Evolutionary conservation across 345 rosid species (phyloP).

Genomic region (Camelina hispida): DNA sequence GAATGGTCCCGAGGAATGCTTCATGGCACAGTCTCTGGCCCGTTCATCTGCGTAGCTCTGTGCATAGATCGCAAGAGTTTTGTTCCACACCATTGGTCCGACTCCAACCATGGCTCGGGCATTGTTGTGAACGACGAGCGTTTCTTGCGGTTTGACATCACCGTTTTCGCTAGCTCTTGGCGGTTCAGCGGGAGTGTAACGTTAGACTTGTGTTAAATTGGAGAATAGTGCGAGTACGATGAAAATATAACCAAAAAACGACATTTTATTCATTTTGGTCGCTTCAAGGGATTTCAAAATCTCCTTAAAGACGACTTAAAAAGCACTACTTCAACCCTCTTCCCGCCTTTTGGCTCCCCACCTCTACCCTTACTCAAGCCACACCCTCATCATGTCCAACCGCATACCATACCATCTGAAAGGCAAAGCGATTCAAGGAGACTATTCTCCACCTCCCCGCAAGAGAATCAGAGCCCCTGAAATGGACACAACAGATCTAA

Average conservation of each 20-base stretch:
- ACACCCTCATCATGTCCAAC: too few relatives aligned
- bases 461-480: too few relatives aligned
- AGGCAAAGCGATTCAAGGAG: too few relatives aligned
- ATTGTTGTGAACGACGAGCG: slow-evolving; percentile 50
- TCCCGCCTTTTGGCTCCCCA: too few relatives aligned
- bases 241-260: slow-evolving; percentile 13
- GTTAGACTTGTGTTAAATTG: slow-evolving; percentile 27
- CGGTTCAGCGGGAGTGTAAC: slow-evolving; percentile 29
- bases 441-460: too few relatives aligned
- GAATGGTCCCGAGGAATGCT: slow-evolving; percentile 55
- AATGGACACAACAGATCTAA: too few relatives aligned
- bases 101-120: slow-evolving; percentile 53
- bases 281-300: too few relatives aligned
- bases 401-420: too few relatives aligned
- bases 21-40: slow-evolving; percentile 48
- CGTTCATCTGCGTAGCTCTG: slow-evolving; percentile 44
- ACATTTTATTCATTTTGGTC: slow-evolving; percentile 22
- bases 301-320: too few relatives aligned
- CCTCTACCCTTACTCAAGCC: rapidly evolving
- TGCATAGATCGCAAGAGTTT: slow-evolving; percentile 50
- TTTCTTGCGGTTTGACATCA: slow-evolving; percentile 50
- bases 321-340: too few relatives aligned
- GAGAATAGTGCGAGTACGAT: slow-evolving; percentile 15
- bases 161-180: slow-evolving; percentile 30
- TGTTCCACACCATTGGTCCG: slow-evolving; percentile 54